A percentile compares a stretch with the other conserved stretches of the same genome.
phyloP scores from a whole-genome alignment of 2,329 filamentous ascomycete genomes.

The Thielaviopsis populi region DNA sequence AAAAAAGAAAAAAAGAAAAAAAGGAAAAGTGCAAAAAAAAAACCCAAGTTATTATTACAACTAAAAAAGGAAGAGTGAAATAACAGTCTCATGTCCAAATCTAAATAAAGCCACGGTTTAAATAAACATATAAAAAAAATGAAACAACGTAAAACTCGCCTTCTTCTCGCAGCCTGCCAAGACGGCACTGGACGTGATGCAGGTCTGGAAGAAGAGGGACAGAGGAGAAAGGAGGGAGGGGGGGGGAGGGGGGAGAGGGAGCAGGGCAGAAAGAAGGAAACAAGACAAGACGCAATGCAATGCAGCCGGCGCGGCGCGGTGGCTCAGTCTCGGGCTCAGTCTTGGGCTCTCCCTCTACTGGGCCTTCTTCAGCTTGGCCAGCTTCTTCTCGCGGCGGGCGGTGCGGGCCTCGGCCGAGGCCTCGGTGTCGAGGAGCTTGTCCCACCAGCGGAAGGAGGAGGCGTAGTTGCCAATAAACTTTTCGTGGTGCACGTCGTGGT shows the following conservation, averaged over 20 bases:
- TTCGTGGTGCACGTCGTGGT: conserved; percentile 96
- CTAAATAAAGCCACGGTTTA: conserved; percentile 7
- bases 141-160: background rate
- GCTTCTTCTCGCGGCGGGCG: conserved; percentile 64
- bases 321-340: no score
- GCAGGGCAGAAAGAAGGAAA: background rate
- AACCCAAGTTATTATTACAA: conserved; percentile 14
- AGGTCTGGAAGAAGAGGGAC: background rate
- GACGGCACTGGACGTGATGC: background rate
- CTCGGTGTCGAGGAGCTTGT: conserved; percentile 86
- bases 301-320: no score
- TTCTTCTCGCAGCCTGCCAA: background rate
- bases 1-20: background rate
- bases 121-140: conserved; percentile 7
- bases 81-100: conserved; percentile 2
- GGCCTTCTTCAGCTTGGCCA: conserved; percentile 53
- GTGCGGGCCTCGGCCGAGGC: conserved; percentile 75
- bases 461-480: conserved; percentile 97
- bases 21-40: background rate
- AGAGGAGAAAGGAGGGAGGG: background rate
- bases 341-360: conserved; percentile 35
- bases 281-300: conserved; percentile 1
- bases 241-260: background rate
- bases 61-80: conserved; percentile 19
- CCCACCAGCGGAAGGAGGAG: conserved; percentile 99